phyloP scores from a whole-genome alignment of 108 stramenopile species.

The Epipyxis sp. region DNA sequence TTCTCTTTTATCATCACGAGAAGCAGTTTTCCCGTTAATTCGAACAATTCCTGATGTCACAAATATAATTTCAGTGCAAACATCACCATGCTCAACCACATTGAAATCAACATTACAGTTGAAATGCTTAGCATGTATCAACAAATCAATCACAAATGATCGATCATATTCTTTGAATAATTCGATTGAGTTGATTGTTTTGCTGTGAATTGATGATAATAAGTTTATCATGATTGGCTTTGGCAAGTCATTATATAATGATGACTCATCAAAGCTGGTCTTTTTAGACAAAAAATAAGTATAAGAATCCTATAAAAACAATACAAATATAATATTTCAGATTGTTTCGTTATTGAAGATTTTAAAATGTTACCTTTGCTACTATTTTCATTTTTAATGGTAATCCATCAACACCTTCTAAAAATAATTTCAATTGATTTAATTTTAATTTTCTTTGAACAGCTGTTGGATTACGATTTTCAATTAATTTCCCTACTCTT shows the following conservation, averaged over 20 bases:
- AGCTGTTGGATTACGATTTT: too few relatives aligned
- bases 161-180: background rate
- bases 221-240: background rate
- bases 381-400: too few relatives aligned
- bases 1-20: too few relatives aligned
- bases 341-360: too few relatives aligned
- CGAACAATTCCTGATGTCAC: background rate
- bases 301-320: too few relatives aligned
- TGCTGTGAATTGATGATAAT: background rate
- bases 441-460: too few relatives aligned
- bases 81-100: background rate
- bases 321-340: too few relatives aligned
- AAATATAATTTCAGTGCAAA: constrained; percentile 1
- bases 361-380: too few relatives aligned
- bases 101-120: background rate
- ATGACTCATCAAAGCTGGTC: background rate
- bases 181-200: background rate
- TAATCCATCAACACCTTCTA: too few relatives aligned
- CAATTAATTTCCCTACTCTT: too few relatives aligned
- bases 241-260: background rate
- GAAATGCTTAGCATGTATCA: background rate
- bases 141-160: background rate
- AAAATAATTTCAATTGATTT: too few relatives aligned
- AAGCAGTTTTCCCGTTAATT: too few relatives aligned
- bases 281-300: background rate